Evolutionary conservation across 2,329 filamentous ascomycete genomes (phyloP), one percentile per base, ranked within the genome.

Genomic region (Colletotrichum echinochloae): DNA sequence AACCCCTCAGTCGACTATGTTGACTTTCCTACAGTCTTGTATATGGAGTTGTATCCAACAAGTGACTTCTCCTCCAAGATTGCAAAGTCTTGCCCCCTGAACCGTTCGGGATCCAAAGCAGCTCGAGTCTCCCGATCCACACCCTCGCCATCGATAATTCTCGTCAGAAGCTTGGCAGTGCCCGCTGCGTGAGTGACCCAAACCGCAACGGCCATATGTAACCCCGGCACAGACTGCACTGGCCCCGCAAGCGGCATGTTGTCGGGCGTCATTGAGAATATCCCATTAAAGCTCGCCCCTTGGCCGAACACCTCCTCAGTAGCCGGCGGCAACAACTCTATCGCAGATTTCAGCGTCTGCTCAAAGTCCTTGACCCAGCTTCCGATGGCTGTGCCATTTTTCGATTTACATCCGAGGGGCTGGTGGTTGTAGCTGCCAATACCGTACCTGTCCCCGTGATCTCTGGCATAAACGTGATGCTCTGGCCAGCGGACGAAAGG

Each of bases 191-290:
- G 65, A 4, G 65, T 67, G 5, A 67, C 65, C 65, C 65, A 67
- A 11, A 67, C 51, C 0, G 65, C 65, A n/a, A 63, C 59, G 20
- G 65, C 65, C 51, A 67, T 56, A 12, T 67, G 33, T 46, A 56
- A n/a, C 11, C 37, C 60, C n/a, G 26, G 46, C 23, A 39, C 44
- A 16, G 70, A 66, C 35, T 44, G 54, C 37, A 71, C 71, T 11
- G 60, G 30, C 14, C 68, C 71, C 14, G 65, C 72, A 23, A 63
- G 33, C 28, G 71, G 67, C 66, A 70, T 6, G 86, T 67, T 67
- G 49, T 67, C 65, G 23, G 65, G 65, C 30, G 65, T 67, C 65
- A 67, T 57, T 18, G 65, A 63, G 39, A 67, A 67, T 11, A 67
- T 67, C 9, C 65, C 65, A n/a, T 63, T 67, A 39, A 67, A 62